Evolutionary conservation across 257 asterid species (phyloP), one percentile per base, ranked within the genome.

Genomic region (Parsonsia alboflavescens): DNA sequence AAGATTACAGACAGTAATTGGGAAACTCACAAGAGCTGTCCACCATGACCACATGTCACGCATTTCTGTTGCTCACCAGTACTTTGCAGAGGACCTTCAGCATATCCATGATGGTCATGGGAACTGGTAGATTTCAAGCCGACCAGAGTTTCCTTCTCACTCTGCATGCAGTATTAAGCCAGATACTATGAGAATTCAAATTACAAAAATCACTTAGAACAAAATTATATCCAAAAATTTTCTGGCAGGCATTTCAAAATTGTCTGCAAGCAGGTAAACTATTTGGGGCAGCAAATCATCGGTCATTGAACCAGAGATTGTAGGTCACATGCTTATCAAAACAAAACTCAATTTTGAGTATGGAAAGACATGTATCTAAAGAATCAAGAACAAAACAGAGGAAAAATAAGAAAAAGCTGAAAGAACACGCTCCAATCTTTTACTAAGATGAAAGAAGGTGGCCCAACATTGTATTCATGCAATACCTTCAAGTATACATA

Each of bases 21-120:
- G 42, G 73, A 30, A 68, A 81, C 85, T 81, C 72, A 81, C 85
- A 81, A 50, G 77, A 78, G 78, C 67, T 71, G 33, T 82, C 82
- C 80, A 39, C 72, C 78, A 36, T 44, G 24, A 17, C 72, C 59
- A 68, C 80, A 78, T 63, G 24, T 44, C 5, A 58, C 8, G 44
- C 85, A 75, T 62, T 44, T 66, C 73, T 42, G 58, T 11, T 26
- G 53, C 64, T 66, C 82, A 42, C 70, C 64, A 52, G 30, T 15
- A 62, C 49, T 80, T 63, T 72, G 52, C 50, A 26, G 71, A 71
- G 61, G 72, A 41, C 17, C 48, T 66, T 41, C 36, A 45, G 21
- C 16, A 50, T 58, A 63, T 5, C 44, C 57, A 64, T 70, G 57
- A 81, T 56, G 73, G 78, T 56, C 71, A 59, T 67, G 50, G 30